Conservation (phyloP, 768 basidiomycete species). For the Floccularia luteovirens region DNA sequence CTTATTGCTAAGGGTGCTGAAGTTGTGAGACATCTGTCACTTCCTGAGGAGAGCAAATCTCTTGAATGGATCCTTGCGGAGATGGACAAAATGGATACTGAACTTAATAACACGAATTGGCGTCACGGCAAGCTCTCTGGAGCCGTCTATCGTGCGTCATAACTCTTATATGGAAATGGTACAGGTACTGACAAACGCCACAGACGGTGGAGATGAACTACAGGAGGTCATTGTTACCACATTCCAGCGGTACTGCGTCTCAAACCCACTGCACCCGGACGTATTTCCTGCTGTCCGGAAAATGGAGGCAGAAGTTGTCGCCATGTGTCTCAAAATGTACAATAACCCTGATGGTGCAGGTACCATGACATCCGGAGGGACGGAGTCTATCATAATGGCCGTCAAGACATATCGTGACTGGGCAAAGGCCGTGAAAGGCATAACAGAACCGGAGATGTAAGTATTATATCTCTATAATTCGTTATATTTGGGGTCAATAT, state of each 20-base stretch:
- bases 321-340: slow-evolving; percentile 82
- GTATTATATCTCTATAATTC: slow-evolving; percentile 13
- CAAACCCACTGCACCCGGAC: slow-evolving; percentile 89
- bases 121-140: slow-evolving; percentile 72
- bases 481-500: neutral
- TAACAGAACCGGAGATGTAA: slow-evolving; percentile 90
- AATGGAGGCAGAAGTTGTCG: slow-evolving; percentile 95
- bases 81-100: slow-evolving; percentile 75
- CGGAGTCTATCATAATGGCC: slow-evolving; percentile 94
- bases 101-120: slow-evolving; percentile 48
- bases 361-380: slow-evolving; percentile 91
- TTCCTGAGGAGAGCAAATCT: slow-evolving; percentile 59
- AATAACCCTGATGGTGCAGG: slow-evolving; percentile 83
- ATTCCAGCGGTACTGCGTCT: slow-evolving; percentile 74
- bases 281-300: slow-evolving; percentile 89
- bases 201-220: slow-evolving; percentile 81
- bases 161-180: neutral
- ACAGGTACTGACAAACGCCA: neutral
- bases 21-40: slow-evolving; percentile 55
- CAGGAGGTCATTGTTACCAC: slow-evolving; percentile 74
- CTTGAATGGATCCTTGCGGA: slow-evolving; percentile 70
- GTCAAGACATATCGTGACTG: slow-evolving; percentile 93
- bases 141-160: slow-evolving; percentile 72
- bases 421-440: slow-evolving; percentile 79
- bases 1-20: slow-evolving; percentile 58